These are phyloP conservation scores for Avena insularis DNA, from an alignment of 176 grass and related monocot species.

Conservation along the genomic window DNA sequence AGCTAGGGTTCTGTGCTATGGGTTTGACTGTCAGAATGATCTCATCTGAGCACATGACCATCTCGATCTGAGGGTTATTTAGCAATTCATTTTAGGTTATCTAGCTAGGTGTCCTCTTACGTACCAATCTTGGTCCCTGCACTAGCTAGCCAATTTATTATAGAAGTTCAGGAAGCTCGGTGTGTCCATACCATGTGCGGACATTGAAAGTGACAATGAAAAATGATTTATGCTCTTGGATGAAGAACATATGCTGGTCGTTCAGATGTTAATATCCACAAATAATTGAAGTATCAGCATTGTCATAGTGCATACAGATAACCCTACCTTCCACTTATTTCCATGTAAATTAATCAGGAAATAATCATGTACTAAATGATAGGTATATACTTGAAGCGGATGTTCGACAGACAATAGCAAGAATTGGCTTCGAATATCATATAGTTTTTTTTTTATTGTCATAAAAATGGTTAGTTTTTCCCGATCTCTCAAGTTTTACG, in stretches of 20 bases:
- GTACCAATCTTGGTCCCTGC: neutral
- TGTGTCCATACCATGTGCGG: neutral
- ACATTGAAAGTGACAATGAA: neutral
- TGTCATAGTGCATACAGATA: neutral
- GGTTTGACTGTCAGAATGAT: slow-evolving; percentile 40
- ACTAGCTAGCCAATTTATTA: neutral
- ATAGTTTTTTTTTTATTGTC: too few species aligned
- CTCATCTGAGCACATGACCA: slow-evolving; percentile 23
- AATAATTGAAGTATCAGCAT: slow-evolving; percentile 26
- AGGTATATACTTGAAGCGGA: neutral
- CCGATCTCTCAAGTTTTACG: too few species aligned
- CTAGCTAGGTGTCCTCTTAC: neutral
- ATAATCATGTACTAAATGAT: neutral
- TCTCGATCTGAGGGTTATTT: neutral
- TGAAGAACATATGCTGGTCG: slow-evolving; percentile 8
- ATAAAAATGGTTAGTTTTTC: too few species aligned
- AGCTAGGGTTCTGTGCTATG: slow-evolving; percentile 20
- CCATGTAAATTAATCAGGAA: neutral
- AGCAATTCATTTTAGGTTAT: neutral
- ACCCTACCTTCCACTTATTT: neutral
- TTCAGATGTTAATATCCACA: neutral
- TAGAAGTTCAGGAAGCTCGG: neutral
- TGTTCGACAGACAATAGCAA: too few species aligned
- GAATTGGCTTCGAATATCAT: too few species aligned
- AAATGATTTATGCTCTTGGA: neutral